Percentiles rank a stretch among this genome's conserved stretches.
phyloP scores from a whole-genome alignment of 192 early-diverging fungal genomes.

The Obelidium mucronatum region DNA sequence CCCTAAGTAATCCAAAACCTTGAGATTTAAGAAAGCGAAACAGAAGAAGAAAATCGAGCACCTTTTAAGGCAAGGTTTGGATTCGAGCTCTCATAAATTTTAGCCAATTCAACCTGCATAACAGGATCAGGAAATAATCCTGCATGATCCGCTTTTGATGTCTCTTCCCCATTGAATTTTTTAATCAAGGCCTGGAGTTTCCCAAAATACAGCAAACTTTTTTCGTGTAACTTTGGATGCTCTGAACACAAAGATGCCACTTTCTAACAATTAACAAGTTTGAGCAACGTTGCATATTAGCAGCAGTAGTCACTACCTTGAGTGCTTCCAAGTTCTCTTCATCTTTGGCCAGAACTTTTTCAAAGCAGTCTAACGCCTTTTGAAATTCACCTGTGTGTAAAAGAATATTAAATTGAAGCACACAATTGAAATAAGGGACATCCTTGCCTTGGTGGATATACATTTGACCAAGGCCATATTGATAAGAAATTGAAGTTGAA shows the following conservation, averaged over 20 bases:
- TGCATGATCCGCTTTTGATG: constrained; percentile 3
- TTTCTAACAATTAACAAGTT: constrained; percentile 23
- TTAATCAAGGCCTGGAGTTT: constrained; percentile 34
- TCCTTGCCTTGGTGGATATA: constrained; percentile 61
- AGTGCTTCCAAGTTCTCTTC: constrained; percentile 50
- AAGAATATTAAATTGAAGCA: constrained; percentile 23
- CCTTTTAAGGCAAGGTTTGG: constrained; percentile 36
- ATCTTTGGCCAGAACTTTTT: constrained; percentile 52
- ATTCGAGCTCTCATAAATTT: constrained; percentile 42
- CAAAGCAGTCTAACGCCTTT: constrained; percentile 45
- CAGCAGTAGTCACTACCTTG: constrained; percentile 24
- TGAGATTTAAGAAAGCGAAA: constrained; percentile 7
- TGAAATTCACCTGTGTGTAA: constrained; percentile 36
- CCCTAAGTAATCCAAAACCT: constrained; percentile 13
- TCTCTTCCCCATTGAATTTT: constrained; percentile 15
- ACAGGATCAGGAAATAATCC: constrained; percentile 46
- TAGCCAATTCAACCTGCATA: constrained; percentile 43
- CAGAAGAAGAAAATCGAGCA: constrained; percentile 1
- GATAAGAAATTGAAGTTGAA: constrained; percentile 69
- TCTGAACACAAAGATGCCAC: constrained; percentile 39
- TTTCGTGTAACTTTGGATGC: constrained; percentile 4
- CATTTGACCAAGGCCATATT: constrained; percentile 82
- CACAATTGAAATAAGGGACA: constrained; percentile 1
- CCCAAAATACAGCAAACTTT: constrained; percentile 30
- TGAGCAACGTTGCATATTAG: neutral